Base-by-base conservation (phyloP, 2,329 filamentous ascomycete species). In the Bipolaris zeicola region DNA sequence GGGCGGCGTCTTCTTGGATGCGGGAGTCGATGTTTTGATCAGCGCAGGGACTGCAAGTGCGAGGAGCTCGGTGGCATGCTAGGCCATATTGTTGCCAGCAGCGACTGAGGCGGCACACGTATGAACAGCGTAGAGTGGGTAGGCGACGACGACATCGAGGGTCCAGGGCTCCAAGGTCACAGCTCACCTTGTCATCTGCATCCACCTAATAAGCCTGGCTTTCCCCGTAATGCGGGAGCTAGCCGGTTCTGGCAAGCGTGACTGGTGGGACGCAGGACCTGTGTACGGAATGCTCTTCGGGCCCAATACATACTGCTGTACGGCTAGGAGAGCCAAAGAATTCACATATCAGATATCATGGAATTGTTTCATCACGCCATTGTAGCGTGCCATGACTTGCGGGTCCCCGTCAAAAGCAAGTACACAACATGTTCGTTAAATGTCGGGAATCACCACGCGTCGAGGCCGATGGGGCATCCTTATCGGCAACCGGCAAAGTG, bases 1-100 rank as follows among this genome's bases (percentile, higher is more conserved):
- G 8, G 59, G 55, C 58, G 57, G 60, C 55, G 51, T 66, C 16
- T 52, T 31, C 41, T 13, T 41, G 14, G n/a, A 57, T 55, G 65
- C 58, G 45, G 42, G 50, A 55, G 33, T 51, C 24, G 49, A 44
- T 51, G 50, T 26, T 37, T 48, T 50, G 43, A 20, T 50, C 50
- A 50, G 52, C 46, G 16, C 14, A 39, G 46, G 46, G 49, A 44
- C 50, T 55, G 41, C 51, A 50, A 34, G 24, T 14, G 26, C 49
- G 47, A 46, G 38, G 33, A 55, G 57, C 63, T 56, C 58, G 47
- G 60, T 50, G 55, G 64, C 67, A 72, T 74, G 53, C 62, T 67
- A 66, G 60, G 54, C 57, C 58, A 63, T 31, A 31, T 64, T 66
- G 39, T 55, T 52, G 51, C 47, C 57, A 60, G 57, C 34, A 49